Evolutionary conservation across 441 rosid species (phyloP).

Genomic region (Adansonia madagascariensis): DNA sequence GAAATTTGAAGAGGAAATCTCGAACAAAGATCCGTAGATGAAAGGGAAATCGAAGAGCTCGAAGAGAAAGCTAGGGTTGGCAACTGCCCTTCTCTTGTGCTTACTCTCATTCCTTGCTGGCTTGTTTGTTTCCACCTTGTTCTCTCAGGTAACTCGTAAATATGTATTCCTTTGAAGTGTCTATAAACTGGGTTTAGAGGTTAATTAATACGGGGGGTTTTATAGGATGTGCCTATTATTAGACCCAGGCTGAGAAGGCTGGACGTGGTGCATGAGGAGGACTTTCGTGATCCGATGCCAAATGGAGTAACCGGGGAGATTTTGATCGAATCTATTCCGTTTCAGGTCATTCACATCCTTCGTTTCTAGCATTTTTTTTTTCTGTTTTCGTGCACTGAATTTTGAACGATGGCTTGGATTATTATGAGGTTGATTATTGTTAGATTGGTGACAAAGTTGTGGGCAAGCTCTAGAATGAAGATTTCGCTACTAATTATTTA

Average conservation of each 20-base stretch:
- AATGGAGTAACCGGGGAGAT: constrained; percentile 72
- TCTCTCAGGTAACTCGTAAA: constrained; percentile 49
- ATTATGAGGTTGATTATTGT: background rate
- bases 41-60: constrained; percentile 61
- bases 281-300: constrained; percentile 46
- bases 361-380: background rate
- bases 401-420: constrained; percentile 6
- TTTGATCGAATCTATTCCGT: constrained; percentile 63
- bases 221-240: constrained; percentile 56
- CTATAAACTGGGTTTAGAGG: constrained; percentile 15
- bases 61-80: constrained; percentile 57
- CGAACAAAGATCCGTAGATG: constrained; percentile 37
- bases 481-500: background rate
- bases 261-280: constrained; percentile 43
- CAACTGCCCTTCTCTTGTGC: constrained; percentile 48
- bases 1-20: constrained; percentile 6
- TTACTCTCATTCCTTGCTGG: constrained; percentile 67
- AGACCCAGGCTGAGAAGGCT: constrained; percentile 60
- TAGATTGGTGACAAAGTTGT: constrained; percentile 15
- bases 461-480: background rate
- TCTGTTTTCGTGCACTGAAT: background rate
- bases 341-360: constrained; percentile 54
- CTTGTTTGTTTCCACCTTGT: constrained; percentile 57
- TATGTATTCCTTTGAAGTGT: background rate
- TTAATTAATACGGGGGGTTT: constrained; percentile 30